Evolutionary conservation across 1,139 yeast genomes (phyloP).

Genomic region (Suhomyces chickasaworum): DNA sequence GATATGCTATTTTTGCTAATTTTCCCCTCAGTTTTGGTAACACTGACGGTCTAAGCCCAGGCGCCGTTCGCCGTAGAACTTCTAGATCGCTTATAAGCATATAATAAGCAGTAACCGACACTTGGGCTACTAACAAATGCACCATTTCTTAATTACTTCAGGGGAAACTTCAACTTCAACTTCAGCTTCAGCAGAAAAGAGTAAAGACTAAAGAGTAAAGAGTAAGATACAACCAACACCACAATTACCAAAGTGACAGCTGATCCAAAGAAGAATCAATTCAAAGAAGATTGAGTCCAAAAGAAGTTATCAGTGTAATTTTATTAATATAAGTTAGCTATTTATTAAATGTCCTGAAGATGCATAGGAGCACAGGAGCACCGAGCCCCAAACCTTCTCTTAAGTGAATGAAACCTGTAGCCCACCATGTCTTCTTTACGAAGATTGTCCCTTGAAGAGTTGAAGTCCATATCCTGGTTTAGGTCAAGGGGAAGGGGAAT

Average conservation of each 20-base stretch:
- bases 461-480: background rate
- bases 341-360: too few species aligned
- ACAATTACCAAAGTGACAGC: too few species aligned
- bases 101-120: background rate
- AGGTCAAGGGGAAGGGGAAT: background rate
- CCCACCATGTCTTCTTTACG: background rate
- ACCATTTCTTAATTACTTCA: background rate
- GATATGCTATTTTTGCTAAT: too few species aligned
- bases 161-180: background rate
- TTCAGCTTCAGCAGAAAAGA: too few species aligned
- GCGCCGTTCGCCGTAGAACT: background rate
- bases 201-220: too few species aligned
- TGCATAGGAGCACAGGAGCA: background rate
- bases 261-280: too few species aligned
- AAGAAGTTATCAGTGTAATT: too few species aligned
- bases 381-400: background rate
- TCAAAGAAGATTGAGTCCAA: too few species aligned
- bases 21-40: too few species aligned
- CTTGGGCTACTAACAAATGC: background rate
- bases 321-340: too few species aligned
- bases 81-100: background rate
- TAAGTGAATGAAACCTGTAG: too few species aligned
- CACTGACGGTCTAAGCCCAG: background rate
- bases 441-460: background rate
- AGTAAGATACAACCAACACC: too few species aligned